A percentile compares a stretch with the other conserved stretches of the same genome.
These are phyloP conservation scores for Camellia sinensis DNA, from an alignment of 148 eudicot genomes.

Conservation along the genomic window DNA sequence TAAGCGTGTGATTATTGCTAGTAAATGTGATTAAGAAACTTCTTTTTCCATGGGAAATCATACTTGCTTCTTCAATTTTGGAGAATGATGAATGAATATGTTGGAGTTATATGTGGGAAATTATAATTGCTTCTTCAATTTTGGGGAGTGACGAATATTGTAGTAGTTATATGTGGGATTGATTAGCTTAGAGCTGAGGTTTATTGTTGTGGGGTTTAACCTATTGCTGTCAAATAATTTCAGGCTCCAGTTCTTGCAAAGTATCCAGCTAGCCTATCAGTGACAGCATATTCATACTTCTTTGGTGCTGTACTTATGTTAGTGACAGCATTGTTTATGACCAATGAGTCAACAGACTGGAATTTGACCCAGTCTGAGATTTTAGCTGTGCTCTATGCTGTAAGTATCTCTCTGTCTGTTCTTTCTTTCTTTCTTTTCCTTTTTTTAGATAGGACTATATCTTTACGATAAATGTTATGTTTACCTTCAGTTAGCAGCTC, in stretches of 20 bases:
- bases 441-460: not conserved
- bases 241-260: slow-evolving; percentile 86
- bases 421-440: not conserved
- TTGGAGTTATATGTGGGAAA: too few species aligned
- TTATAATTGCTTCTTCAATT: too few species aligned
- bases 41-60: not conserved
- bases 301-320: slow-evolving; percentile 76
- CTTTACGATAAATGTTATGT: not conserved
- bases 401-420: slow-evolving; percentile 37
- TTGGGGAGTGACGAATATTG: too few species aligned
- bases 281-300: slow-evolving; percentile 89
- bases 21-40: not conserved
- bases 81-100: not conserved
- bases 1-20: not conserved
- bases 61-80: not conserved
- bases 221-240: slow-evolving; percentile 20
- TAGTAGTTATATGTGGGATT: not conserved
- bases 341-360: slow-evolving; percentile 68
- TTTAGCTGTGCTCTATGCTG: slow-evolving; percentile 79
- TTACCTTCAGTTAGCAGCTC: not conserved
- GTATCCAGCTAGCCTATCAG: slow-evolving; percentile 94
- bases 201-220: slow-evolving; percentile 11
- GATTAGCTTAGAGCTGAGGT: not conserved
- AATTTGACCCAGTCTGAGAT: slow-evolving; percentile 62
- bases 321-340: slow-evolving; percentile 48